Conservation (phyloP, 2,329 filamentous ascomycete genomes). For the Diaporthe citri region DNA sequence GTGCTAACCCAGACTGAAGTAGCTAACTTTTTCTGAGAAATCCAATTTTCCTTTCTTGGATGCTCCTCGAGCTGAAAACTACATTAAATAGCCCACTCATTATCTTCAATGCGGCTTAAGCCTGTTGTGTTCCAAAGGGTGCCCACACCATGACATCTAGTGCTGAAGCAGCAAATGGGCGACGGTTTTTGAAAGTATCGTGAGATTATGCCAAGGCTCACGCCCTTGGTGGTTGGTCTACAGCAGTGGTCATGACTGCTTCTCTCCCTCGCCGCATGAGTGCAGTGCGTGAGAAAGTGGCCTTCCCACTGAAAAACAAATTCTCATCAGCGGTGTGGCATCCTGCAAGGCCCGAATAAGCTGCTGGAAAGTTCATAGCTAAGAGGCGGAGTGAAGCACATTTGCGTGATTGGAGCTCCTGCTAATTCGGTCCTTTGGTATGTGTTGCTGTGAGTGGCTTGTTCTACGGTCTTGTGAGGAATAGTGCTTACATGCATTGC, state of each 20-base stretch:
- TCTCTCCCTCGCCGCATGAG: neutral
- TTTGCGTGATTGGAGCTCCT: neutral
- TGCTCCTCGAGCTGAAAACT: neutral
- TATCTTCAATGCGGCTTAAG: neutral
- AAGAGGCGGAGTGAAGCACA: neutral
- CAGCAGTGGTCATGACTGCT: neutral
- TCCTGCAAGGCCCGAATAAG: neutral
- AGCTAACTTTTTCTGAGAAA: neutral
- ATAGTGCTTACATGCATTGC: constrained; percentile 5
- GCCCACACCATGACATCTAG: neutral
- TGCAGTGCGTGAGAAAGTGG: neutral
- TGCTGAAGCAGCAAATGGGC: neutral
- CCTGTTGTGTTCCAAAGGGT: neutral
- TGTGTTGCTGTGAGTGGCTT: neutral
- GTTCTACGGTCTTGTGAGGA: neutral
- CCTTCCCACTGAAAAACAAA: neutral
- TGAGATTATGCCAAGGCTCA: neutral
- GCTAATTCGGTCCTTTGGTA: neutral
- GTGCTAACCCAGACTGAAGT: neutral
- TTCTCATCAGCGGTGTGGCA: neutral
- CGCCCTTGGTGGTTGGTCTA: neutral
- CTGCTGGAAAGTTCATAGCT: neutral
- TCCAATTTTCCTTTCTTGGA: neutral
- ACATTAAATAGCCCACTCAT: neutral
- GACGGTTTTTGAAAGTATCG: neutral